Base-by-base conservation (phyloP, 768 basidiomycete species). In the Mycena crocata region DNA sequence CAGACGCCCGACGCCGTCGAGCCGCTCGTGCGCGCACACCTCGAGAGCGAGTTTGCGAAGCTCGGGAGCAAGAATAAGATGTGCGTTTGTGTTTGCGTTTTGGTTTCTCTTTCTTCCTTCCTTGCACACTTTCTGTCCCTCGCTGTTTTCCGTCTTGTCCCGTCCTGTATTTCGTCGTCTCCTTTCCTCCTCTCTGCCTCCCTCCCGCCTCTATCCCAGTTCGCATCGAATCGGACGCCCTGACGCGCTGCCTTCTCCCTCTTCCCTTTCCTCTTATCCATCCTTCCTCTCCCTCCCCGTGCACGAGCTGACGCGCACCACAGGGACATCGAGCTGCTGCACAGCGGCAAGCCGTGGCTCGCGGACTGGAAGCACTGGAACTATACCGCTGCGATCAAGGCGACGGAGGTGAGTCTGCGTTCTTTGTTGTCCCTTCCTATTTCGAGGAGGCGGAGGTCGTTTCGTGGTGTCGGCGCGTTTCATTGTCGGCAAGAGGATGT, bases 301-400 rank as follows among this genome's bases (percentile, higher is more conserved):
- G n/a, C 17, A 5, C 30, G 21, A 5, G 31, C 48, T 54, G 37
- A 45, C 37, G 3, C 13, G 7, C 30, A 17, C 34, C 42, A 12
- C 39, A 69, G 64, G 70, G 82, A 78, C 21, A 76, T 96, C 46
- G 92, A 95, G 81, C 81, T 84, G 64, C 77, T 91, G 28, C 90
- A 93, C 65, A 93, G 92, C 34, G 97, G 95, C 23, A 93, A 91
- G 77, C 94, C 96, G 21, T 98, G 96, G 96, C 83, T 96, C 24
- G 89, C 91, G 15, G 88, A 94, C 73, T 80, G 87, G 63, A 89
- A 90, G 71, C 96, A 98, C 81, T 97, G 94, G 94, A 97, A 94
- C 79, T 98, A 90, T 78, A 86, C 91, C 71, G 96, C 97, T 1
- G 97, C 95, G 1, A 90, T 87, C 72, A 87, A 84, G 60, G 95